Base-by-base conservation (phyloP, 495 filamentous ascomycete genomes). In the Oleoguttula mirabilis region DNA sequence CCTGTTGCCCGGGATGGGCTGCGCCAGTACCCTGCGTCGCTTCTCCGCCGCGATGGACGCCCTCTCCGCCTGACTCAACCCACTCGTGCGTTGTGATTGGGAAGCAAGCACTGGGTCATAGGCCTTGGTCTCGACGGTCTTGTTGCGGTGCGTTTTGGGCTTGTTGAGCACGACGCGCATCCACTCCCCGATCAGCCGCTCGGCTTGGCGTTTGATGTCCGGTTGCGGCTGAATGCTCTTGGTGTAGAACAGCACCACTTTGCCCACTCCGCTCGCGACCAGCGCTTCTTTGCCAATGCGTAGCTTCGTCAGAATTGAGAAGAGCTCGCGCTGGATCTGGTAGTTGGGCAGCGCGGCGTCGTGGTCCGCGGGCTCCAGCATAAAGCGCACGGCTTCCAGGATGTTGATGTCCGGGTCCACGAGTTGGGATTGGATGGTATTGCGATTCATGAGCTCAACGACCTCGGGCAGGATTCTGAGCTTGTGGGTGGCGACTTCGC, bases 381-480 rank as follows among this genome's bases (percentile, higher is more conserved):
- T 96, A 72, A 88, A 94, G 54, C 83, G 82, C 51, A 99, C 85
- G 2, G 85, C 83, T 60, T 92, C 84, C 22, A 99, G 70, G 48
- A 99, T 76, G 64, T 95, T 94, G 57, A 80, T 90, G 52, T 95
- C 88, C 0, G 88, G 87, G 49, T 99, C 92, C 44, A 94, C 78
- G 43, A 94, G 76, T 1, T 72, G 70, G 48, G 76, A 72, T 63
- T 84, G 82, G 24, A 88, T 71, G 32, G 80, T 84, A 55, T 87
- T 88, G 48, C 87, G 84, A 59, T 85, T 94, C 27, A 99, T 72
- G 5, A 95, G 67, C 32, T 75, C 73, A 19, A 87, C 78, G 4
- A 99, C 92, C 60, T 95, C 85, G 7, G 90, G 88, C 23, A 99
- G 77, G 59, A 99, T 80, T 60, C 84, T 83, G 27, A 99, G 75